Evolutionary conservation across 768 basidiomycete species (phyloP).

Genomic region (Psilocybe sp.): DNA sequence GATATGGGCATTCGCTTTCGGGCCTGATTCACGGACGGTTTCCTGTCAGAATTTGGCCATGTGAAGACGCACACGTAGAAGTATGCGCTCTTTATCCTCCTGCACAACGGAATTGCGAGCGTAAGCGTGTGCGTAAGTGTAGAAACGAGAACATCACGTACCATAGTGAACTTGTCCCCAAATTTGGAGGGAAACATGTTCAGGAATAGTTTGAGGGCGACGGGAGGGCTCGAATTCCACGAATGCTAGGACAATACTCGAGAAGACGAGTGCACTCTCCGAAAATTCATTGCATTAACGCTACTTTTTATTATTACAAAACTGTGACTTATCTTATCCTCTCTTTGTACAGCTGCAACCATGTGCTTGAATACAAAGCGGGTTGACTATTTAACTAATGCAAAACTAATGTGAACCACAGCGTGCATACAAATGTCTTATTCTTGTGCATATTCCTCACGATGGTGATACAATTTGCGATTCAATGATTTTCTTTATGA

Average conservation of each 20-base stretch:
- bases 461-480: too few species aligned
- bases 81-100: conserved; percentile 97
- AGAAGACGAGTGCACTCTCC: too few species aligned
- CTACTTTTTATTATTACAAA: too few species aligned
- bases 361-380: too few species aligned
- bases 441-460: too few species aligned
- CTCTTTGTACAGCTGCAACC: too few species aligned
- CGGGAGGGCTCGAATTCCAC: conserved; percentile 96
- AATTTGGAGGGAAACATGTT: conserved; percentile 99
- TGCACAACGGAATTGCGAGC: conserved; percentile 24
- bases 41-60: conserved; percentile 99
- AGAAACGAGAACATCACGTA: conserved; percentile 28
- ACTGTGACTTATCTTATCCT: too few species aligned
- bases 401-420: too few species aligned
- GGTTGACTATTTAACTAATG: too few species aligned
- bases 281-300: too few species aligned
- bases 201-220: conserved; percentile 95
- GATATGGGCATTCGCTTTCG: conserved; percentile 91
- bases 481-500: too few species aligned
- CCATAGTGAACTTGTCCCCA: conserved; percentile 94
- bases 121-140: neutral
- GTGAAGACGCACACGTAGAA: conserved; percentile 90
- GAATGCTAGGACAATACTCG: conserved; percentile 93
- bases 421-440: too few species aligned
- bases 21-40: conserved; percentile 89